A percentile compares a stretch with the other conserved stretches of the same genome.
Conservation (phyloP, 352 stramenopile species). For the Aphanomyces euteiches region DNA sequence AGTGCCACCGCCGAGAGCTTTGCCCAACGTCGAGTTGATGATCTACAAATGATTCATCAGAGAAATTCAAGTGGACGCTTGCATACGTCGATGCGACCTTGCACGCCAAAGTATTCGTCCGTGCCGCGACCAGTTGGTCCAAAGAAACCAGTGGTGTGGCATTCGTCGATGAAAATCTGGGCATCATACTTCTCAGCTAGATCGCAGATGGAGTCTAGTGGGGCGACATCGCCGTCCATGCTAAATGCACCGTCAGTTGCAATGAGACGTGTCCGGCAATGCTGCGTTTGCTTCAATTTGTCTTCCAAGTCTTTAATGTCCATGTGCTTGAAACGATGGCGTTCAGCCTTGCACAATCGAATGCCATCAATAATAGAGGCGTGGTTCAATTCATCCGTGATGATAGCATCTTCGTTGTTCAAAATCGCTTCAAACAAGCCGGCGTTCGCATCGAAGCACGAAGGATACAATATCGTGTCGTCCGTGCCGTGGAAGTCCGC, state of each 20-base stretch:
- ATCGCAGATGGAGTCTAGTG: slow-evolving; percentile 85
- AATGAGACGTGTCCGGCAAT: slow-evolving; percentile 87
- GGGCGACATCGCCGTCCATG: slow-evolving; percentile 93
- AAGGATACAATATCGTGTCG: slow-evolving; percentile 92
- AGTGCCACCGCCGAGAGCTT: slow-evolving; percentile 91
- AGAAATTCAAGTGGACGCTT: background rate
- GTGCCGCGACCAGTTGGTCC: slow-evolving; percentile 88
- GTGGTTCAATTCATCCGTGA: slow-evolving; percentile 92
- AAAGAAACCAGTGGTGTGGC: slow-evolving; percentile 93
- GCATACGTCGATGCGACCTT: slow-evolving; percentile 72
- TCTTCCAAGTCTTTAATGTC: slow-evolving; percentile 88
- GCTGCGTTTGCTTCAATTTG: slow-evolving; percentile 86
- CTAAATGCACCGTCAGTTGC: slow-evolving; percentile 93
- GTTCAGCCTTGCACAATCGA: slow-evolving; percentile 90
- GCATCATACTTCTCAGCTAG: slow-evolving; percentile 91
- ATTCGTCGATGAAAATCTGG: slow-evolving; percentile 92
- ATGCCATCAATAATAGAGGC: slow-evolving; percentile 94
- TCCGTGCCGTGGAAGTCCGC: slow-evolving; percentile 93
- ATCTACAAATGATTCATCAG: slow-evolving; percentile 38
- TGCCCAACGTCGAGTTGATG: slow-evolving; percentile 94
- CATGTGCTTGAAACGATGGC: slow-evolving; percentile 92
- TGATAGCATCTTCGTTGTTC: slow-evolving; percentile 87
- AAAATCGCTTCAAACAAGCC: slow-evolving; percentile 89
- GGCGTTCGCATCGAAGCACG: slow-evolving; percentile 93
- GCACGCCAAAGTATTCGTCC: slow-evolving; percentile 88